phyloP scores from a whole-genome alignment of 208 protist species.

The Leishmania tropica region DNA sequence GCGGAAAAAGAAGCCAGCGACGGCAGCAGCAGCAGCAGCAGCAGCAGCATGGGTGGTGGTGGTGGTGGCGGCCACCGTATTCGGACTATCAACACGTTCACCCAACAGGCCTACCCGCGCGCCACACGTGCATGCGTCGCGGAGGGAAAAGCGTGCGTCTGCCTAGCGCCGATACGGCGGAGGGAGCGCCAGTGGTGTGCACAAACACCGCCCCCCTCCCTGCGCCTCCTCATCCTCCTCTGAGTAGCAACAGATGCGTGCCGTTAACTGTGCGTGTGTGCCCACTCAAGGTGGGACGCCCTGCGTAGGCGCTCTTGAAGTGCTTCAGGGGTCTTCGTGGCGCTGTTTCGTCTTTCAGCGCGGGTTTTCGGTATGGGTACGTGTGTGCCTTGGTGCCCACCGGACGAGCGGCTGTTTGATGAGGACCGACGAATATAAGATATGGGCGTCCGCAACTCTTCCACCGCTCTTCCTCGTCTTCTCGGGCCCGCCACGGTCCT shows the following conservation, averaged over 20 bases:
- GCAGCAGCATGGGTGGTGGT: background rate
- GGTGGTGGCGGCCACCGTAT: background rate
- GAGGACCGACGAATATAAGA: background rate
- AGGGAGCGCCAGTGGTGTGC: background rate
- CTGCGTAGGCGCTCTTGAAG: background rate
- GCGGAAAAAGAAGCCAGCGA: background rate
- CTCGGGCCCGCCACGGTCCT: background rate
- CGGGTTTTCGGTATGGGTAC: background rate
- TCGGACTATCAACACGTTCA: background rate
- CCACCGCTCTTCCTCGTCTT: background rate
- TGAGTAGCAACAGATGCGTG: background rate
- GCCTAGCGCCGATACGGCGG: background rate
- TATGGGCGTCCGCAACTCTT: background rate
- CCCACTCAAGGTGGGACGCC: background rate
- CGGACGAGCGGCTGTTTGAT: background rate
- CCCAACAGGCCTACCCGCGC: background rate
- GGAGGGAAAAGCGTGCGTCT: background rate
- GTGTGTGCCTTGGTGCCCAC: background rate
- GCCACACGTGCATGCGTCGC: background rate
- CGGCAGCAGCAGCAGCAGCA: background rate
- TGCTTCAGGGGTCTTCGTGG: background rate
- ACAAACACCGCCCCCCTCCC: background rate
- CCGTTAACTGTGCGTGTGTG: background rate
- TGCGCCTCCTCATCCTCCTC: background rate
- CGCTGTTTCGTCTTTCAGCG: conserved; percentile 1